Conservation (phyloP, 352 stramenopile genomes). For the Aphanomyces euteiches region DNA sequence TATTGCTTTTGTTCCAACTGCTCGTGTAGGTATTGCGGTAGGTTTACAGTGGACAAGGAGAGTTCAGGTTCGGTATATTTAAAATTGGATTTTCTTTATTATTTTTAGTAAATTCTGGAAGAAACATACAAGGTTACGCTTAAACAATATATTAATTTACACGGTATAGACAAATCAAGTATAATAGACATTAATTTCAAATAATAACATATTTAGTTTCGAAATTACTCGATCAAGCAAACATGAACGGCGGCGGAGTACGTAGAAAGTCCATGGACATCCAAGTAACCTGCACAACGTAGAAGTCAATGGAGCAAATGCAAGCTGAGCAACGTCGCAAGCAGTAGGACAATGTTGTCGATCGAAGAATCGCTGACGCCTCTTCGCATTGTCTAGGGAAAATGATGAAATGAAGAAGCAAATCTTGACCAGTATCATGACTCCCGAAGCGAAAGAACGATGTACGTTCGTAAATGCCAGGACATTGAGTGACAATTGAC, state of each 20-base stretch:
- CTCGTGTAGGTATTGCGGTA: too few relatives aligned
- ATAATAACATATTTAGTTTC: neutral
- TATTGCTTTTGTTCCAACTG: too few relatives aligned
- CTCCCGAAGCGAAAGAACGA: conserved; percentile 70
- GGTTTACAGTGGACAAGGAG: too few relatives aligned
- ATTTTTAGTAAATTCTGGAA: too few relatives aligned
- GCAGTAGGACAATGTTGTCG: conserved; percentile 42
- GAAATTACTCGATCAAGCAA: neutral
- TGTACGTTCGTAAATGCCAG: conserved; percentile 42
- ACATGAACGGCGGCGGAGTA: conserved; percentile 6
- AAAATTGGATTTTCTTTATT: too few relatives aligned
- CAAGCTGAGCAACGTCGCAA: conserved; percentile 83
- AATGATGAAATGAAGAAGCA: conserved; percentile 79
- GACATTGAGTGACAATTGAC: neutral
- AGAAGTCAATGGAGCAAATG: conserved; percentile 79
- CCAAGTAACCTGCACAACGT: conserved; percentile 21
- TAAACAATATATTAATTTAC: conserved; percentile 4
- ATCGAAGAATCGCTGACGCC: neutral
- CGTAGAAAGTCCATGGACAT: conserved; percentile 1
- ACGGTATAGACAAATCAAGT: neutral
- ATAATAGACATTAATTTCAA: neutral
- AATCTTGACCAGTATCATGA: conserved; percentile 71
- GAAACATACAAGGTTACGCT: neutral
- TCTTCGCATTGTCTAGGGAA: conserved; percentile 38
- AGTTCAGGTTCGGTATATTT: too few relatives aligned